These are phyloP conservation scores for Venturia effusa DNA, from an alignment of 2,329 filamentous ascomycete genomes.

Conservation along the genomic window DNA sequence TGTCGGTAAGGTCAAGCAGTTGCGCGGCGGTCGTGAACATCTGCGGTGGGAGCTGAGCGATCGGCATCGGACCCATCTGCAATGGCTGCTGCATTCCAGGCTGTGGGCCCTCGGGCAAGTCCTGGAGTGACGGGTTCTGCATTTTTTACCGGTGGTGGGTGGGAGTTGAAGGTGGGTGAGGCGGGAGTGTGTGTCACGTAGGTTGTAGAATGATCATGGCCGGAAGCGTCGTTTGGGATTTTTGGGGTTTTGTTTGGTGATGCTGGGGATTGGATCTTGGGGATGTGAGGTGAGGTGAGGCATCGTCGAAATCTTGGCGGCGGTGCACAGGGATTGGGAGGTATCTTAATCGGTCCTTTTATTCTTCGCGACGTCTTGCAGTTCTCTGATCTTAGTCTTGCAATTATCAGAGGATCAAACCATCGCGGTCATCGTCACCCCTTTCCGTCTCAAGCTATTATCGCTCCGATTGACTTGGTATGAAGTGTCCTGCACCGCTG, in stretches of 20 bases:
- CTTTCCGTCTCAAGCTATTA: background rate
- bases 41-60: constrained; percentile 70
- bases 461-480: background rate
- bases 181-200: background rate
- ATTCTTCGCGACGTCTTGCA: background rate
- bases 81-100: background rate
- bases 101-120: constrained; percentile 6
- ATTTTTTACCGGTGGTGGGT: background rate
- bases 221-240: background rate
- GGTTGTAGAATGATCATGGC: background rate
- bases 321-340: no score
- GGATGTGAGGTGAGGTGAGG: background rate
- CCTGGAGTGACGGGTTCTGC: constrained; percentile 14
- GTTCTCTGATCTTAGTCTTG: background rate
- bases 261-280: background rate
- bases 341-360: background rate
- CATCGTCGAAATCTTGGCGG: background rate
- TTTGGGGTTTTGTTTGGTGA: background rate
- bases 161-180: background rate
- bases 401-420: background rate
- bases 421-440: background rate
- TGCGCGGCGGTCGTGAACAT: constrained; percentile 98
- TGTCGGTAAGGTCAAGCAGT: constrained; percentile 91
- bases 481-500: background rate
- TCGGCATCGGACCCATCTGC: constrained; percentile 17